Conservation (phyloP, 345 rosid species). For the Dipteronia sinensis region DNA sequence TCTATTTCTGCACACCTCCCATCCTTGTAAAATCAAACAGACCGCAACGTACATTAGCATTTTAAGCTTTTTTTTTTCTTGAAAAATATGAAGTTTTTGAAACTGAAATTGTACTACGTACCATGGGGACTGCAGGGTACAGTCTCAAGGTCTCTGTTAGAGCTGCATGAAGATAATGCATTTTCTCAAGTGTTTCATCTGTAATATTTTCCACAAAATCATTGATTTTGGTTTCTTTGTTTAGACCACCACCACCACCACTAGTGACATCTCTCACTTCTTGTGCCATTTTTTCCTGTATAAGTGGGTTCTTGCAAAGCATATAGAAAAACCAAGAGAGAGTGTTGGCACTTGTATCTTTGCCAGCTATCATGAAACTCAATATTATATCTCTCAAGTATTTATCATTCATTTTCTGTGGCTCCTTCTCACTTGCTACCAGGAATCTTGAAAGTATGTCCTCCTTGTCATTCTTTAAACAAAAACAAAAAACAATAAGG, state of each 20-base stretch:
- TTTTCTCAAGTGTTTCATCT: slow-evolving; percentile 46
- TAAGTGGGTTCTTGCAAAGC: slow-evolving; percentile 69
- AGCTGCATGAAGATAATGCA: slow-evolving; percentile 84
- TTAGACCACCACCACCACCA: slow-evolving; percentile 9
- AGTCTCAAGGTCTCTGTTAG: slow-evolving; percentile 78
- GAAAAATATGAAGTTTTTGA: neutral
- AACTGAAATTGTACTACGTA: slow-evolving; percentile 17
- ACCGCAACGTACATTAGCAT: neutral
- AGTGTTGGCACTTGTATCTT: slow-evolving; percentile 60
- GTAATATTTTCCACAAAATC: slow-evolving; percentile 45
- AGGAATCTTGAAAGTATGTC: slow-evolving; percentile 72
- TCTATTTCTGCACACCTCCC: slow-evolving; percentile 58
- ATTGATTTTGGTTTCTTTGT: slow-evolving; percentile 22
- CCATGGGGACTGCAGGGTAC: slow-evolving; percentile 67
- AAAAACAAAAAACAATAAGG: neutral
- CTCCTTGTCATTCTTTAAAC: slow-evolving; percentile 49
- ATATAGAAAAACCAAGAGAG: slow-evolving; percentile 76
- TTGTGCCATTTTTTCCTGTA: slow-evolving; percentile 63
- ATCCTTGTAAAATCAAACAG: slow-evolving; percentile 42
- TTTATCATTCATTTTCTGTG: slow-evolving; percentile 56
- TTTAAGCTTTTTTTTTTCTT: too few relatives aligned
- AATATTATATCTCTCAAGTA: slow-evolving; percentile 70
- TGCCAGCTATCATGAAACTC: slow-evolving; percentile 72
- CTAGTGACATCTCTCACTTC: slow-evolving; percentile 52
- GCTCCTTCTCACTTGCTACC: slow-evolving; percentile 58